phyloP scores from a whole-genome alignment of 139 green algal genomes.

The Tetradesmus lagerheimii region DNA sequence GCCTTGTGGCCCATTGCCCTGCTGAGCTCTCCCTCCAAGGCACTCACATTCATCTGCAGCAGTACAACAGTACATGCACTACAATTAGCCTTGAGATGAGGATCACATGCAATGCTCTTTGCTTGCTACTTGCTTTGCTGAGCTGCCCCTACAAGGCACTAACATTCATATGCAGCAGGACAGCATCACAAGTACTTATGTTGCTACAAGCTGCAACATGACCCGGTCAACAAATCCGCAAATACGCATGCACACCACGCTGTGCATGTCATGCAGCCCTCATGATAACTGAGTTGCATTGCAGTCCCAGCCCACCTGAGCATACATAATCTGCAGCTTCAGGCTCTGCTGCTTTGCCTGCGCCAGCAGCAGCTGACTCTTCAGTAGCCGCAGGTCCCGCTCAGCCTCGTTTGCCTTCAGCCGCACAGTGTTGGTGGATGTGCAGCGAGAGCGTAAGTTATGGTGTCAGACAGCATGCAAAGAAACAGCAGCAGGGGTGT shows the following conservation, averaged over 20 bases:
- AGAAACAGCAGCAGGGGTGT: too few species aligned
- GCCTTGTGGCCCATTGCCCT: not conserved
- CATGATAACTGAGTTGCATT: not conserved
- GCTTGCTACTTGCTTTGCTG: too few species aligned
- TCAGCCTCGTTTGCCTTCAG: conserved; percentile 18
- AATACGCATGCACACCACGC: not conserved
- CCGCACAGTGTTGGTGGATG: not conserved
- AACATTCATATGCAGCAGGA: conserved; percentile 34
- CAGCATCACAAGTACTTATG: not conserved
- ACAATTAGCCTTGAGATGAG: too few species aligned
- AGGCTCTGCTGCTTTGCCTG: conserved; percentile 38
- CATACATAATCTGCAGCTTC: conserved; percentile 40
- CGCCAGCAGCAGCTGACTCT: conserved; percentile 18
- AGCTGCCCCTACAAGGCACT: not conserved
- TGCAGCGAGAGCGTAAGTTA: too few species aligned
- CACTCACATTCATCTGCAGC: conserved; percentile 42
- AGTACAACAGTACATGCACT: not conserved
- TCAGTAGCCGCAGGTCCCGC: conserved; percentile 17
- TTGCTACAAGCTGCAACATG: not conserved
- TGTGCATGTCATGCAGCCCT: not conserved
- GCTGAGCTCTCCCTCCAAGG: not conserved
- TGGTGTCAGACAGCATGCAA: not conserved
- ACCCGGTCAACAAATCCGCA: not conserved
- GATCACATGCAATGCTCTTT: too few species aligned
- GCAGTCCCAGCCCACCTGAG: not conserved